Evolutionary conservation across 805 yeast species (phyloP).

Genomic region (Cyberlindnera nakhonratchasimensis): DNA sequence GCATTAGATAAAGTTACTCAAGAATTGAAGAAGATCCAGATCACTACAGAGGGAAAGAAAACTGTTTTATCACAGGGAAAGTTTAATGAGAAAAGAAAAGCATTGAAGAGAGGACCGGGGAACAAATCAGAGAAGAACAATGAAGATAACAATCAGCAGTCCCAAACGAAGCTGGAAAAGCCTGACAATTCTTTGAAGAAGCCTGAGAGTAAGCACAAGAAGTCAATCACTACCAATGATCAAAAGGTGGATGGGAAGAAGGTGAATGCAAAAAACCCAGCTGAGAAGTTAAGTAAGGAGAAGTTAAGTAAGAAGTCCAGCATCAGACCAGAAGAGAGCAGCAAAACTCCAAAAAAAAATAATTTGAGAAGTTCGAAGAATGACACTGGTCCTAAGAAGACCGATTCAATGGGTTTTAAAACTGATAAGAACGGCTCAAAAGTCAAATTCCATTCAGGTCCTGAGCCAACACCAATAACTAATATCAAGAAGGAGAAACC

Average conservation of each 20-base stretch:
- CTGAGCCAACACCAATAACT: background rate
- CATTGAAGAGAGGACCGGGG: background rate
- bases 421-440: background rate
- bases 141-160: background rate
- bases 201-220: background rate
- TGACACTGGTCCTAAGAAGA: background rate
- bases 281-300: background rate
- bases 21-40: background rate
- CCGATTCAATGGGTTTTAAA: background rate
- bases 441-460: too few relatives aligned
- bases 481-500: slow-evolving; percentile 8
- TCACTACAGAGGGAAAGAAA: background rate
- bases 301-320: background rate
- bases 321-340: background rate
- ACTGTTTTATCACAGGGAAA: background rate
- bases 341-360: background rate
- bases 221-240: background rate
- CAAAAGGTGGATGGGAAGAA: background rate
- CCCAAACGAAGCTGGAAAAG: background rate
- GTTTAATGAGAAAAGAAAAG: background rate
- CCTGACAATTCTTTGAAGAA: background rate
- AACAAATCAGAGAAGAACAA: background rate
- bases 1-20: background rate
- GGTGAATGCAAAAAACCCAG: background rate
- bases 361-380: slow-evolving; percentile 1